phyloP scores from a whole-genome alignment of 208 protist species.

The Willaertia magna region DNA sequence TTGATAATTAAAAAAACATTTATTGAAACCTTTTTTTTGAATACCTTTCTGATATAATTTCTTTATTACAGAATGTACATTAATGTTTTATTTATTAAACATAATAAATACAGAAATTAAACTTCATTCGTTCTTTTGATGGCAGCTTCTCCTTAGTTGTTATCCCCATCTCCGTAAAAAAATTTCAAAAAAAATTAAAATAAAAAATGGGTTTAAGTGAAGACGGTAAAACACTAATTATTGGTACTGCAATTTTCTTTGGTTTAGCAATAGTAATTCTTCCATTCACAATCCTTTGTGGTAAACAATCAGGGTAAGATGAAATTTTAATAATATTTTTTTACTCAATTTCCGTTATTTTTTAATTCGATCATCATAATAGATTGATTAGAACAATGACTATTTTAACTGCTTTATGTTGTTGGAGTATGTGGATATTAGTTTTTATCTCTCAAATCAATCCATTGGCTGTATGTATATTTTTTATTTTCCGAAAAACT shows the following conservation, averaged over 20 bases:
- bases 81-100: too few relatives aligned
- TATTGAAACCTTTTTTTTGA: too few relatives aligned
- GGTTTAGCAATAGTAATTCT: neutral
- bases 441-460: constrained; percentile 7
- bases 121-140: too few relatives aligned
- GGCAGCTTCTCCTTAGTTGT: too few relatives aligned
- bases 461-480: neutral
- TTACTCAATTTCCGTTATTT: neutral
- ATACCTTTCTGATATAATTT: too few relatives aligned
- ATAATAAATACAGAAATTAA: too few relatives aligned
- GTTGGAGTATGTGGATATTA: constrained; percentile 3
- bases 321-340: too few relatives aligned
- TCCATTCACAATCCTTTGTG: neutral
- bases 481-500: neutral
- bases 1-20: too few relatives aligned
- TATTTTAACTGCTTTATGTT: neutral
- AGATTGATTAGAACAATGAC: neutral
- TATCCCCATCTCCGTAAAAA: too few relatives aligned
- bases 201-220: neutral
- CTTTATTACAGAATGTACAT: too few relatives aligned
- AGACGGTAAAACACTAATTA: neutral
- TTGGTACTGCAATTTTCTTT: neutral
- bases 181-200: neutral
- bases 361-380: neutral
- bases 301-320: neutral